These are phyloP conservation scores for Exophiala alcalophila DNA, from an alignment of 2,329 filamentous ascomycete genomes.

Conservation along the genomic window DNA sequence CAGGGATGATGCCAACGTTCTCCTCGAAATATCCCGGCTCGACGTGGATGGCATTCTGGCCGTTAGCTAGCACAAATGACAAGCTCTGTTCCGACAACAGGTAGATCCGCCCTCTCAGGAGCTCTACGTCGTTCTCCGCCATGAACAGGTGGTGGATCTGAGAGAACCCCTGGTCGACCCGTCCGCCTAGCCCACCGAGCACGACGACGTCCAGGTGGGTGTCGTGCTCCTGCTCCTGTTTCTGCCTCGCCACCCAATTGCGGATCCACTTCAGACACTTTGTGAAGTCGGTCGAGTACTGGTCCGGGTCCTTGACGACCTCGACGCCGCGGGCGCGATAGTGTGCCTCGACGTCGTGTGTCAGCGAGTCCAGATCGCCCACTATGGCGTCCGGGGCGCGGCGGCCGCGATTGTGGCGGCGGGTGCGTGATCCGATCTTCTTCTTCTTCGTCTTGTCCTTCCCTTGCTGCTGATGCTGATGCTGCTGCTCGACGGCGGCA, in stretches of 20 bases:
- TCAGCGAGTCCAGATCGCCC: constrained; percentile 86
- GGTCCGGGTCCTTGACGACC: constrained; percentile 70
- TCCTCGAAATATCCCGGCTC: constrained; percentile 61
- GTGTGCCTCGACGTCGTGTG: constrained; percentile 59
- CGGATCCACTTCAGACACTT: constrained; percentile 68
- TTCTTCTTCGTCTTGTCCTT: constrained; percentile 1
- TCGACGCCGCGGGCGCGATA: constrained; percentile 61
- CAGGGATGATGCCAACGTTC: constrained; percentile 80
- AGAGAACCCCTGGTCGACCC: constrained; percentile 88
- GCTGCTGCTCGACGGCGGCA: constrained; percentile 3
- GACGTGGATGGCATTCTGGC: constrained; percentile 66
- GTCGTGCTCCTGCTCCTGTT: constrained; percentile 23
- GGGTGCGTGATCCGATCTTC: no score
- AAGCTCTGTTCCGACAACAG: constrained; percentile 78
- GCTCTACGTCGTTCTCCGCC: constrained; percentile 39
- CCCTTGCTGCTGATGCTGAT: not conserved
- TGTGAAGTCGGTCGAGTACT: constrained; percentile 86
- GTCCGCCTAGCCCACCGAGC: constrained; percentile 79
- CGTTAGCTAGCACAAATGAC: constrained; percentile 73
- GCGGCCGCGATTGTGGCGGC: no score
- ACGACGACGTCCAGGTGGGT: constrained; percentile 65
- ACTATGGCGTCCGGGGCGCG: constrained; percentile 69
- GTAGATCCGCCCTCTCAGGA: constrained; percentile 62
- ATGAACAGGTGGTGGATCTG: constrained; percentile 79
- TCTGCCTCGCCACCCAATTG: constrained; percentile 34